Conservation (phyloP, 2,329 filamentous ascomycete genomes). For the Colletotrichum viniferum region DNA sequence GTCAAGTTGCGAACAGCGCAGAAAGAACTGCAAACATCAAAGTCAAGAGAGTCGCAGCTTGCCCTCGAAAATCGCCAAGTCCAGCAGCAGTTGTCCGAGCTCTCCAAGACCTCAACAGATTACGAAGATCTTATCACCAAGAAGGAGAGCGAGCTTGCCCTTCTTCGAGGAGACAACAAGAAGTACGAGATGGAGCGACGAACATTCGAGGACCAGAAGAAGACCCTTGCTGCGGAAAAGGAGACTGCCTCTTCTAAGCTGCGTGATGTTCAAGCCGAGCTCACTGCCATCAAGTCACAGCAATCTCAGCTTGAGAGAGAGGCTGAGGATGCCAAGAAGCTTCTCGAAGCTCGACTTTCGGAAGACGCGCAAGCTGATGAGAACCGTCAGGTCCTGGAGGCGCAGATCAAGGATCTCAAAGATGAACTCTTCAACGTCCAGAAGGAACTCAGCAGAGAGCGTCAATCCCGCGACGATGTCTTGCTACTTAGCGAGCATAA, state of each 20-base stretch:
- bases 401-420: constrained; percentile 88
- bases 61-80: constrained; percentile 81
- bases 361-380: constrained; percentile 87
- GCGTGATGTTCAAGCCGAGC: constrained; percentile 84
- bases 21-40: constrained; percentile 79
- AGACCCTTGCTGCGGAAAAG: constrained; percentile 73
- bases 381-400: constrained; percentile 81
- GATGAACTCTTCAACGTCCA: constrained; percentile 83
- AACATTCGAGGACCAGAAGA: constrained; percentile 79
- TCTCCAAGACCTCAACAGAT: constrained; percentile 90
- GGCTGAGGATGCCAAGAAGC: constrained; percentile 82
- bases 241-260: constrained; percentile 78
- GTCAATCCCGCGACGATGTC: constrained; percentile 93
- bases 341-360: constrained; percentile 86
- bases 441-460: constrained; percentile 86
- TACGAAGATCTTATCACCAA: constrained; percentile 93
- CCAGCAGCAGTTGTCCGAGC: constrained; percentile 81
- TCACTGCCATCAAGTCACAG: constrained; percentile 84
- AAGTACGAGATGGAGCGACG: constrained; percentile 82
- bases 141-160: constrained; percentile 90
- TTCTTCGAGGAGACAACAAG: constrained; percentile 84
- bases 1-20: constrained; percentile 78
- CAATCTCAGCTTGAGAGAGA: constrained; percentile 86
- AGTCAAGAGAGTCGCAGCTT: constrained; percentile 77
- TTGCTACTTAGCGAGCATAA: constrained; percentile 90